Conservation (phyloP, 78 protist genomes). For the Dictyostelium purpureum region DNA sequence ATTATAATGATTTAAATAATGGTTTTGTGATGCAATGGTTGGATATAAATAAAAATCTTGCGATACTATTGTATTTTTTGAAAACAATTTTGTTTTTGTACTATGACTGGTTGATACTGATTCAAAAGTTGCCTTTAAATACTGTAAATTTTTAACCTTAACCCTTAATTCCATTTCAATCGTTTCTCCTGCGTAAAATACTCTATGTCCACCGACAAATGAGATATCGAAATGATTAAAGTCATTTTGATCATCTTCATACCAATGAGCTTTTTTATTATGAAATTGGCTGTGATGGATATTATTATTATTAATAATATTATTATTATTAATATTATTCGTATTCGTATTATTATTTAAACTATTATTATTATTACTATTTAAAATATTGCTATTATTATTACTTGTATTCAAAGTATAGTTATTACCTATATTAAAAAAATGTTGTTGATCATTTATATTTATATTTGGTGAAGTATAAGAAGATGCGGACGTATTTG, state of each 20-base stretch:
- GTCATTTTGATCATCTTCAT: slow-evolving; percentile 14
- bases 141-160: slow-evolving; percentile 44
- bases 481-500: no score
- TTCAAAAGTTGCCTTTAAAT: slow-evolving; percentile 32
- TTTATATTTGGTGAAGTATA: no score
- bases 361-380: background rate
- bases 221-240: background rate
- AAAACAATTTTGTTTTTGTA: background rate
- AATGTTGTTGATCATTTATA: background rate
- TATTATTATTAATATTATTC: background rate
- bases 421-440: background rate
- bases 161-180: slow-evolving; percentile 15
- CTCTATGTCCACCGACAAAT: background rate
- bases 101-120: slow-evolving; percentile 22
- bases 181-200: slow-evolving; percentile 35
- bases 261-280: slow-evolving; percentile 23
- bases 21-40: background rate
- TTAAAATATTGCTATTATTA: background rate
- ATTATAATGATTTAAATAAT: background rate
- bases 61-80: background rate
- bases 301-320: no score
- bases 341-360: background rate
- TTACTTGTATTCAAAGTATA: no score
- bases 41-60: slow-evolving; percentile 26
- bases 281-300: background rate